Conservation (phyloP, 306 rosid species). For the Vigna reflexopilosa region DNA sequence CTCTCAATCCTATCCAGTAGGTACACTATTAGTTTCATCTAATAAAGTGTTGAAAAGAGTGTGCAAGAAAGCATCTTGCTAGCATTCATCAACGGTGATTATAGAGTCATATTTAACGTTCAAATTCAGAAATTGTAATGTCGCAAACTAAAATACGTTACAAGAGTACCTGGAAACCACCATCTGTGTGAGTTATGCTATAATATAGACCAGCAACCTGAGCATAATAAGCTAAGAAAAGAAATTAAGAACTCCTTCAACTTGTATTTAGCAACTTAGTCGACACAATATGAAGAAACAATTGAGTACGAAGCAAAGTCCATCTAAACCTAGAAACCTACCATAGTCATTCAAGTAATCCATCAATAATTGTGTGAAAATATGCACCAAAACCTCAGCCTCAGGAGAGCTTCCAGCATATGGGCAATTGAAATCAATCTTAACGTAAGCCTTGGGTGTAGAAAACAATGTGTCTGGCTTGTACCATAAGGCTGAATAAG, state of each 20-base stretch:
- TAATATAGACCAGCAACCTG: slow-evolving; percentile 87
- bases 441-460: slow-evolving; percentile 86
- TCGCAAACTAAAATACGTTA: slow-evolving; percentile 32
- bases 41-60: not conserved
- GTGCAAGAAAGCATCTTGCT: not conserved
- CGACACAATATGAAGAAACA: slow-evolving; percentile 20
- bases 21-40: not conserved
- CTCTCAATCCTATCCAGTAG: not conserved
- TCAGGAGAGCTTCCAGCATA: slow-evolving; percentile 84
- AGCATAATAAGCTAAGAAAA: slow-evolving; percentile 82
- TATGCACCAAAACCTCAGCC: slow-evolving; percentile 68
- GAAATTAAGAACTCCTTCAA: slow-evolving; percentile 45
- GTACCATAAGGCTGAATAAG: slow-evolving; percentile 81
- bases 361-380: slow-evolving; percentile 82
- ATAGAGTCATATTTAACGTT: not conserved
- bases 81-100: not conserved
- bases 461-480: slow-evolving; percentile 85
- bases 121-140: not conserved
- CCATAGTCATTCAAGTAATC: slow-evolving; percentile 97
- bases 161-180: slow-evolving; percentile 83
- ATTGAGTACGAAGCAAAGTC: slow-evolving; percentile 16
- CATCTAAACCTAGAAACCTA: slow-evolving; percentile 41
- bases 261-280: slow-evolving; percentile 31
- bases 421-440: slow-evolving; percentile 85
- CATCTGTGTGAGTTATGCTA: slow-evolving; percentile 55